Conservation (phyloP, 177 flowering plant genomes). For the Vitis hybrid region DNA sequence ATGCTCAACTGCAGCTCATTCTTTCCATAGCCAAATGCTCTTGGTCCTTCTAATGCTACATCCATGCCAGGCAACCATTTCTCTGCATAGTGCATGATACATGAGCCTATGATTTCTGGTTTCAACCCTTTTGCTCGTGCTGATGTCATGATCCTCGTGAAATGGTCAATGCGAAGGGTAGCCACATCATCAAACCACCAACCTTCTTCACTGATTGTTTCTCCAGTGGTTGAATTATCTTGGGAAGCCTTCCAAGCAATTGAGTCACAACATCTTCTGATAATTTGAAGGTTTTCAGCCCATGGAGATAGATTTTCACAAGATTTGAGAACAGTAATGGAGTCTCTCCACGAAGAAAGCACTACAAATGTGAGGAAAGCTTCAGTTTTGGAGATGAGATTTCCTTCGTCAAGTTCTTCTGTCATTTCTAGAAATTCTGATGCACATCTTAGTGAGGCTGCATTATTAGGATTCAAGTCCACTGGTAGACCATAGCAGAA, state of each 20-base stretch:
- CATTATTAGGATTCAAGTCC: slow-evolving; percentile 51
- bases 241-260: slow-evolving; percentile 54
- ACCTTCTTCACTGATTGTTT: slow-evolving; percentile 21
- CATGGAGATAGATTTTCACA: slow-evolving; percentile 78
- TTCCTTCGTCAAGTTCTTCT: slow-evolving; percentile 74
- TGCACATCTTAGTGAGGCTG: slow-evolving; percentile 76
- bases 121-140: slow-evolving; percentile 50
- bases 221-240: slow-evolving; percentile 24
- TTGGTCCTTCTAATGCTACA: slow-evolving; percentile 32
- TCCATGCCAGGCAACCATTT: slow-evolving; percentile 61
- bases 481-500: slow-evolving; percentile 77
- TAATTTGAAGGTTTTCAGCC: slow-evolving; percentile 84
- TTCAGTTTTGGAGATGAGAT: slow-evolving; percentile 73
- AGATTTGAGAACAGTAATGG: slow-evolving; percentile 58
- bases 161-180: slow-evolving; percentile 64
- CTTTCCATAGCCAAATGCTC: slow-evolving; percentile 28
- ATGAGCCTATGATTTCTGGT: slow-evolving; percentile 57
- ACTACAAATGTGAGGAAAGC: slow-evolving; percentile 71
- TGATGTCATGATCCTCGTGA: slow-evolving; percentile 56
- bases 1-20: slow-evolving; percentile 55
- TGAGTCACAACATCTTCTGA: slow-evolving; percentile 76
- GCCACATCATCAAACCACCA: slow-evolving; percentile 69
- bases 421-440: slow-evolving; percentile 84
- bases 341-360: slow-evolving; percentile 80
- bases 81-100: slow-evolving; percentile 60